Conservation (phyloP, 225 moss, liverwort and hornwort genomes). For the Polytrichum commune region DNA sequence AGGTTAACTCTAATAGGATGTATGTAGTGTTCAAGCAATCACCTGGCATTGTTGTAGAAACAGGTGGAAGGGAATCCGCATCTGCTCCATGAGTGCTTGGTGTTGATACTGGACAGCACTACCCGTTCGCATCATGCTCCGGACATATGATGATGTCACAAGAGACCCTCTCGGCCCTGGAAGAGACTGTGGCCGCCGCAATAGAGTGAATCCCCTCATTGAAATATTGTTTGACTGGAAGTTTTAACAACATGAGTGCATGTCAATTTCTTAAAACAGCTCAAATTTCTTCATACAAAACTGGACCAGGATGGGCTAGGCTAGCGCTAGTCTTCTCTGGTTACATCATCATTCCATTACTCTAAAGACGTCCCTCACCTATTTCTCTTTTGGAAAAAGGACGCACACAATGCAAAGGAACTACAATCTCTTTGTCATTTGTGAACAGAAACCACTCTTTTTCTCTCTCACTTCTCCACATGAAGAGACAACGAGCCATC, state of each 20-base stretch:
- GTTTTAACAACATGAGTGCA: too few species aligned
- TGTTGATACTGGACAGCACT: slow-evolving; percentile 38
- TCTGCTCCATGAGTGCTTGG: slow-evolving; percentile 38
- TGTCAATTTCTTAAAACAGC: too few species aligned
- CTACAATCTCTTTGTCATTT: background rate
- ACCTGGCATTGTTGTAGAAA: slow-evolving; percentile 46
- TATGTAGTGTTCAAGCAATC: background rate
- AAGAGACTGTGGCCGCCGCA: slow-evolving; percentile 41
- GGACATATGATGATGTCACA: slow-evolving; percentile 24
- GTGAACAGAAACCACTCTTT: background rate
- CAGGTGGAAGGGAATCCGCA: slow-evolving; percentile 35
- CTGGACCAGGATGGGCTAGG: too few species aligned
- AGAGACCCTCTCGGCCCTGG: slow-evolving; percentile 40
- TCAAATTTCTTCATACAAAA: too few species aligned
- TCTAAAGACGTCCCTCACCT: background rate
- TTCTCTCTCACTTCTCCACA: background rate
- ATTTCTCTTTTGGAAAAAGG: background rate
- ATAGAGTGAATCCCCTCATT: slow-evolving; percentile 11
- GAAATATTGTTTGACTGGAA: too few species aligned
- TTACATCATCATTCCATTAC: background rate
- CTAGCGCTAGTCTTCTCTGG: too few species aligned
- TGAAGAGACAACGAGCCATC: background rate
- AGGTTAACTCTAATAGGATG: too few species aligned
- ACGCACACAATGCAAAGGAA: background rate
- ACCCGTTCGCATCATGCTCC: slow-evolving; percentile 29